Evolutionary conservation across 192 early-diverging fungal species (phyloP).

Genomic region (Podila verticillata): DNA sequence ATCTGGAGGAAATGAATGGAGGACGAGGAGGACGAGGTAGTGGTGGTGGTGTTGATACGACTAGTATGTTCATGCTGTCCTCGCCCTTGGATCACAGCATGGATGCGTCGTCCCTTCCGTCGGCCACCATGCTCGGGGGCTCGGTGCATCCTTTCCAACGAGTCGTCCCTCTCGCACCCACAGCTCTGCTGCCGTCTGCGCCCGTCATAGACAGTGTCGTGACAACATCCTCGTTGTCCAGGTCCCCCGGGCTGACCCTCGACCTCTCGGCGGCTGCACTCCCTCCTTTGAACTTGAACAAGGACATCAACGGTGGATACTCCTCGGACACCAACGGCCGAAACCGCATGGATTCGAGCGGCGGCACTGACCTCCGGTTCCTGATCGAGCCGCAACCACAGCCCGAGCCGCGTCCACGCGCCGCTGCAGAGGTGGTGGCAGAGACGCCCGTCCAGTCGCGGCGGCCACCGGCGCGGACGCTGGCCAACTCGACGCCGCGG

Average conservation of each 20-base stretch:
- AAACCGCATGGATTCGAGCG: slow-evolving; percentile 1
- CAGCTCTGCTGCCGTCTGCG: slow-evolving; percentile 12
- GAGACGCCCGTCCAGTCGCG: slow-evolving; percentile 9
- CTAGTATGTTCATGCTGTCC: background rate
- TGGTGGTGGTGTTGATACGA: no score
- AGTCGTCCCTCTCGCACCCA: background rate
- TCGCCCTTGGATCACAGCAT: no score
- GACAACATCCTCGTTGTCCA: background rate
- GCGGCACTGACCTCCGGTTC: slow-evolving; percentile 18
- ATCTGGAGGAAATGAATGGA: slow-evolving; percentile 10
- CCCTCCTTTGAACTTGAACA: background rate
- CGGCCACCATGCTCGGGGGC: no score
- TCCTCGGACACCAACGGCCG: background rate
- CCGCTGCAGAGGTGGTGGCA: background rate
- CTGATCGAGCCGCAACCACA: slow-evolving; percentile 16
- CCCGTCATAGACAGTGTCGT: background rate
- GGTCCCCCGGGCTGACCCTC: background rate
- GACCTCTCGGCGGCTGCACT: background rate
- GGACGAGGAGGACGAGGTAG: background rate
- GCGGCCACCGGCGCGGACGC: background rate
- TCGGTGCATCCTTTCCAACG: background rate
- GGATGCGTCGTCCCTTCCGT: no score
- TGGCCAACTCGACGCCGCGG: slow-evolving; percentile 4
- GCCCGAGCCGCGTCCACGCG: slow-evolving; percentile 19
- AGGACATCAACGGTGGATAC: background rate